phyloP scores from a whole-genome alignment of 148 eudicot genomes.

The Rhododendron simsii region DNA sequence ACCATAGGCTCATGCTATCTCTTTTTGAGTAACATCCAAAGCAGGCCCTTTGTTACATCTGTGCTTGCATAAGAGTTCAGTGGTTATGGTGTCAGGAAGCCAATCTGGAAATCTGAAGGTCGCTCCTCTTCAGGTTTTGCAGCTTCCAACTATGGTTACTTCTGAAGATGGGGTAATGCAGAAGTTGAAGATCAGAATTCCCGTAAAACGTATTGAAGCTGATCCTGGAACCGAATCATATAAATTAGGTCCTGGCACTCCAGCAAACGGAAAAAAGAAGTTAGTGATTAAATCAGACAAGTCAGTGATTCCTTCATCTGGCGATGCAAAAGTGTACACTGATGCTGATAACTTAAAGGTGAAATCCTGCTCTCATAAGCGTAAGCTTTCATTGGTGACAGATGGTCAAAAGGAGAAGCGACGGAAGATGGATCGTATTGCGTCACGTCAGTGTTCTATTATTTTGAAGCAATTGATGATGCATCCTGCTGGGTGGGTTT shows the following conservation, averaged over 20 bases:
- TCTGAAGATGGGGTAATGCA: conserved; percentile 11
- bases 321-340: background rate
- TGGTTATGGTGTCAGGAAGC: conserved; percentile 5
- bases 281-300: conserved; percentile 8
- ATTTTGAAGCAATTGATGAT: conserved; percentile 47
- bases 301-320: background rate
- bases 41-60: background rate
- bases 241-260: conserved; percentile 3
- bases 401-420: conserved; percentile 39
- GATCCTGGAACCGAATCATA: conserved; percentile 5
- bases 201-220: conserved; percentile 13
- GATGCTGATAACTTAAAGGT: conserved; percentile 12
- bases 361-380: conserved; percentile 32
- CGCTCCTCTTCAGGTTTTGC: conserved; percentile 2
- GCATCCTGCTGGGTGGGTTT: conserved; percentile 34
- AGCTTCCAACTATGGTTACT: conserved; percentile 18
- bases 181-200: conserved; percentile 37
- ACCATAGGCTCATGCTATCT: background rate
- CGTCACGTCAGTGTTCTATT: conserved; percentile 37
- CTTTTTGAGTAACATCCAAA: background rate
- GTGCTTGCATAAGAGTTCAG: background rate
- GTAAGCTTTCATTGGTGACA: conserved; percentile 23
- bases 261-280: conserved; percentile 3
- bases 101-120: background rate
- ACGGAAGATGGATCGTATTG: conserved; percentile 50